phyloP scores from a whole-genome alignment of 78 protist genomes.

The Dictyostelium citrinum region DNA sequence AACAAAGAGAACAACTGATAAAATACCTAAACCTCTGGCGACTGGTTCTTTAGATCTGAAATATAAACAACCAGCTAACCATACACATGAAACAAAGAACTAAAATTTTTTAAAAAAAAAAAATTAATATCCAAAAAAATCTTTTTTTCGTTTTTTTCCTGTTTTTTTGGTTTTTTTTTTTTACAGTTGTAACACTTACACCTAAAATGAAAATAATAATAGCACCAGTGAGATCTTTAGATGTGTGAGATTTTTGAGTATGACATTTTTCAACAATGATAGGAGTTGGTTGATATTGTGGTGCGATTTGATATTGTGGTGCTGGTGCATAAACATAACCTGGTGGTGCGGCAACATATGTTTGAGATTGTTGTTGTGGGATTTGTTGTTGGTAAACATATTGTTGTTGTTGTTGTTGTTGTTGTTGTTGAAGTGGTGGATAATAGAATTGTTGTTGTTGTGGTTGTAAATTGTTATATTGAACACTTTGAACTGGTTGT shows the following conservation, averaged over 20 bases:
- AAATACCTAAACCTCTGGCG: conserved; percentile 14
- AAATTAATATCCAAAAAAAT: background rate
- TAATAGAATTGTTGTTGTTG: conserved; percentile 19
- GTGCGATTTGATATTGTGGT: background rate
- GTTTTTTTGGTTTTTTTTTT: background rate
- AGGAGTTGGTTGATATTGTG: conserved; percentile 6
- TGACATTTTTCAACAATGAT: background rate
- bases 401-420: background rate
- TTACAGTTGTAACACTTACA: background rate
- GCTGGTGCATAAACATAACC: background rate
- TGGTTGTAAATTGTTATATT: background rate
- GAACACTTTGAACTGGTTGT: background rate
- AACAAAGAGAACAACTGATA: conserved; percentile 8
- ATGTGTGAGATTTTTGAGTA: background rate
- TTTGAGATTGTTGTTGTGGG: background rate
- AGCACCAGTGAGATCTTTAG: conserved; percentile 17
- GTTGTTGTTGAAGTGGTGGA: background rate
- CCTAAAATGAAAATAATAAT: background rate
- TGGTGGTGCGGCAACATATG: background rate
- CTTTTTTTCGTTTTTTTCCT: background rate
- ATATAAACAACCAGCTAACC: conserved; percentile 23
- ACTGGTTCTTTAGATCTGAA: background rate
- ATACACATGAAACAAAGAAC: conserved; percentile 9
- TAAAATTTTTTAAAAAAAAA: background rate
- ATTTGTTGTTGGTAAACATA: background rate